phyloP scores from a whole-genome alignment of 83 land plant genomes.

The Picea abies region DNA sequence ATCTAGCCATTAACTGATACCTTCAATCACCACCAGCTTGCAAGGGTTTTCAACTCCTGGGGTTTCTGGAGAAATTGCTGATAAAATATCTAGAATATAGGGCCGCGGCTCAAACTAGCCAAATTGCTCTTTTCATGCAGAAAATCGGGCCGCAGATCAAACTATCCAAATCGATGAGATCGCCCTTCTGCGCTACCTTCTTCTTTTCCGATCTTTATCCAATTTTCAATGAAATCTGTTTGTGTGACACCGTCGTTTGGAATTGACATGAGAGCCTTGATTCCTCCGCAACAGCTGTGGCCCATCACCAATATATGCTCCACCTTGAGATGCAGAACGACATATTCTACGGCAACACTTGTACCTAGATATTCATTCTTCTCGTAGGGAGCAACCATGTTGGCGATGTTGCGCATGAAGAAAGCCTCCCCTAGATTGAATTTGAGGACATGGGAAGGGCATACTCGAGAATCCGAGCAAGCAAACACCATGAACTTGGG shows the following conservation, averaged over 20 bases:
- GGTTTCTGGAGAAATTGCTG: too few species aligned
- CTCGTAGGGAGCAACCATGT: constrained; percentile 68
- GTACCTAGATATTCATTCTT: constrained; percentile 45
- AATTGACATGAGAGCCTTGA: constrained; percentile 78
- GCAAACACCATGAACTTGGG: constrained; percentile 75
- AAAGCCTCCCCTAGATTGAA: constrained; percentile 79
- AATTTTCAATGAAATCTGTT: constrained; percentile 65
- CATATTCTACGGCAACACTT: constrained; percentile 79
- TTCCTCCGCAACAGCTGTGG: constrained; percentile 90
- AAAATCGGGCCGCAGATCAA: too few species aligned
- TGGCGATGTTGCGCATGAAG: constrained; percentile 74
- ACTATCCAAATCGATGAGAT: too few species aligned
- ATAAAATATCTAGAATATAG: too few species aligned
- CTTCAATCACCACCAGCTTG: too few species aligned
- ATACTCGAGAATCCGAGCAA: constrained; percentile 77
- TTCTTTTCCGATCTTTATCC: constrained; percentile 62
- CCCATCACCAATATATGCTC: constrained; percentile 72
- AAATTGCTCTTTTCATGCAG: too few species aligned
- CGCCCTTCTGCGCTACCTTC: too few species aligned
- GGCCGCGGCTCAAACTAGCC: too few species aligned
- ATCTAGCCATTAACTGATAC: too few species aligned
- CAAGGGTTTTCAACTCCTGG: too few species aligned
- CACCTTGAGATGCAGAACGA: constrained; percentile 79
- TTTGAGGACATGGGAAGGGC: constrained; percentile 63
- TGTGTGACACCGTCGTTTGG: constrained; percentile 26